Conservation (phyloP, 352 stramenopile genomes). For the Globisporangium apiculatum region DNA sequence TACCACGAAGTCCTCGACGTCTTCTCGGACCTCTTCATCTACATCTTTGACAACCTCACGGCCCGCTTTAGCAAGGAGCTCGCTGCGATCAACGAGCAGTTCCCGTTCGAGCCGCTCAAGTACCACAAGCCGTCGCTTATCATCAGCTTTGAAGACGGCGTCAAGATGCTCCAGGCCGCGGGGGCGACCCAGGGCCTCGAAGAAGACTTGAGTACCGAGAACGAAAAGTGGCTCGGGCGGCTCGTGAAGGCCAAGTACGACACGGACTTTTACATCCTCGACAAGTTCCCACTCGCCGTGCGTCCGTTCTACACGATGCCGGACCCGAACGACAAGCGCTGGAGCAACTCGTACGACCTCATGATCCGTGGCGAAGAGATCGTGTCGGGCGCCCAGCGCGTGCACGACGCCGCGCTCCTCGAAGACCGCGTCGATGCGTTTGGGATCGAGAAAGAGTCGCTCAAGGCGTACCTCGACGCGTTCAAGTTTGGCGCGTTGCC, state of each 20-base stretch:
- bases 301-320: constrained; percentile 99
- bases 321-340: constrained; percentile 90
- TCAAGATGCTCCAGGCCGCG: constrained; percentile 88
- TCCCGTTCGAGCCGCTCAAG: constrained; percentile 97
- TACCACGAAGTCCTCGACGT: constrained; percentile 98
- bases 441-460: constrained; percentile 81
- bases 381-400: constrained; percentile 97
- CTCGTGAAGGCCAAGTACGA: constrained; percentile 97
- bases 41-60: constrained; percentile 99
- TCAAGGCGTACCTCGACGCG: constrained; percentile 97
- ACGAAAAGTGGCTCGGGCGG: constrained; percentile 96
- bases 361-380: constrained; percentile 99
- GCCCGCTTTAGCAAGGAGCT: constrained; percentile 92
- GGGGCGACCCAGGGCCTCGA: constrained; percentile 67
- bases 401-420: constrained; percentile 96
- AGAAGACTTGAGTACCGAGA: constrained; percentile 90
- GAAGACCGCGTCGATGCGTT: constrained; percentile 86
- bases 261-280: constrained; percentile 99
- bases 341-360: constrained; percentile 99
- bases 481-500: constrained; percentile 98
- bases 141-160: constrained; percentile 92
- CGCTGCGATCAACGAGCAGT: constrained; percentile 93
- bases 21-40: constrained; percentile 98
- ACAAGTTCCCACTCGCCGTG: constrained; percentile 98
- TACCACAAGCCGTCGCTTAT: constrained; percentile 93